Evolutionary conservation across 495 filamentous ascomycete species (phyloP).

Genomic region (Melanomma pulvis-pyrius): DNA sequence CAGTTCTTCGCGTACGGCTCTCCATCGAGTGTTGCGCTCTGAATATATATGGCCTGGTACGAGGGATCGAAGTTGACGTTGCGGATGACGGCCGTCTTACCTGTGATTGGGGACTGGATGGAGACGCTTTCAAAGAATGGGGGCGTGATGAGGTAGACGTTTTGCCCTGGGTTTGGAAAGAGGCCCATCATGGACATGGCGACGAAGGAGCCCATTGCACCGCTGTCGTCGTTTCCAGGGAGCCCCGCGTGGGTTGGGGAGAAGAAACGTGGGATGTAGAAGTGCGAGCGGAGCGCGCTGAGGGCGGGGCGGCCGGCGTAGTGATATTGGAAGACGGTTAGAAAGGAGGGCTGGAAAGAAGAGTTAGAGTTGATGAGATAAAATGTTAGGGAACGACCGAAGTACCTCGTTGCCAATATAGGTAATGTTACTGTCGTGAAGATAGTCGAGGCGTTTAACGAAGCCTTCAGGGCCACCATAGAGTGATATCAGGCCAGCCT

Average conservation of each 20-base stretch:
- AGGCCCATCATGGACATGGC: conserved; percentile 50
- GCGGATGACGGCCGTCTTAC: conserved; percentile 61
- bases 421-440: conserved; percentile 46
- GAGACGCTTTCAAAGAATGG: conserved; percentile 46
- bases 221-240: conserved; percentile 48
- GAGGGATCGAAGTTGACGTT: conserved; percentile 65
- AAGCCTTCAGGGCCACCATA: conserved; percentile 47
- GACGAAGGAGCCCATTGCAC: conserved; percentile 49
- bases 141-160: conserved; percentile 50
- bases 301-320: conserved; percentile 50
- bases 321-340: conserved; percentile 51
- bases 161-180: conserved; percentile 48
- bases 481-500: conserved; percentile 43
- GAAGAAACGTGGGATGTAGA: conserved; percentile 49
- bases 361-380: neutral
- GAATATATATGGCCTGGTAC: conserved; percentile 59
- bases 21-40: conserved; percentile 56
- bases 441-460: conserved; percentile 46
- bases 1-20: conserved; percentile 58
- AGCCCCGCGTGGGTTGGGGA: conserved; percentile 42
- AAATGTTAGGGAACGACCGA: conserved; percentile 24
- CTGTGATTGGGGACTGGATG: conserved; percentile 63
- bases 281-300: conserved; percentile 43
- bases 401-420: conserved; percentile 49
- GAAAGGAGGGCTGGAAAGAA: conserved; percentile 40